Percentiles rank a stretch among this genome's conserved stretches.
Evolutionary conservation across 1,284 basidiomycete species (phyloP).

Genomic region (Xanthoconium separans): DNA sequence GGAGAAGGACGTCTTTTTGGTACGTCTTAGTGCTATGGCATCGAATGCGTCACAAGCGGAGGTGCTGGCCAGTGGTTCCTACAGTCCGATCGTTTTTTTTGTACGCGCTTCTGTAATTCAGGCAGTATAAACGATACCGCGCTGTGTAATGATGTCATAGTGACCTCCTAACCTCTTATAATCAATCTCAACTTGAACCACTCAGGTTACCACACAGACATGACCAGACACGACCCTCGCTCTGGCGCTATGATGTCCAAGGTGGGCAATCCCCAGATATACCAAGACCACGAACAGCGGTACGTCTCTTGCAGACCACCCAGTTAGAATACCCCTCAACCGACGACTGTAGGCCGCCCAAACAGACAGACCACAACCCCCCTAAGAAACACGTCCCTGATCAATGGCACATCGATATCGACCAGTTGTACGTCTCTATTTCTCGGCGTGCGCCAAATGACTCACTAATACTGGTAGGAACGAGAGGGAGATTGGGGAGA

Average conservation of each 20-base stretch:
- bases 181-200: not conserved
- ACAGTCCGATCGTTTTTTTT: slow-evolving; percentile 10
- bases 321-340: not conserved
- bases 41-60: slow-evolving; percentile 19
- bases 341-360: slow-evolving; percentile 16
- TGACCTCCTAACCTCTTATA: not conserved
- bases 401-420: slow-evolving; percentile 37
- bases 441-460: not conserved
- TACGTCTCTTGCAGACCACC: slow-evolving; percentile 11
- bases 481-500: slow-evolving; percentile 41
- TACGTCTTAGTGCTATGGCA: slow-evolving; percentile 31
- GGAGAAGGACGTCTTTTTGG: slow-evolving; percentile 25
- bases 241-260: slow-evolving; percentile 46
- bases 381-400: slow-evolving; percentile 32
- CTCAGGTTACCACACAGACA: slow-evolving; percentile 6
- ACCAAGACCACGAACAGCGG: slow-evolving; percentile 45
- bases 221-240: slow-evolving; percentile 21
- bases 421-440: slow-evolving; percentile 37
- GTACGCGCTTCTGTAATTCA: slow-evolving; percentile 1
- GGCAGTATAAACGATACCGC: not conserved
- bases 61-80: slow-evolving; percentile 35
- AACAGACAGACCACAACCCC: slow-evolving; percentile 19
- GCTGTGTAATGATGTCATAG: slow-evolving; percentile 13
- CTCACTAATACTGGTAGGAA: slow-evolving; percentile 31
- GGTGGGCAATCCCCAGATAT: slow-evolving; percentile 44